These are phyloP conservation scores for Marasmius sp. DNA, from an alignment of 1,284 basidiomycete species.

Conservation along the genomic window DNA sequence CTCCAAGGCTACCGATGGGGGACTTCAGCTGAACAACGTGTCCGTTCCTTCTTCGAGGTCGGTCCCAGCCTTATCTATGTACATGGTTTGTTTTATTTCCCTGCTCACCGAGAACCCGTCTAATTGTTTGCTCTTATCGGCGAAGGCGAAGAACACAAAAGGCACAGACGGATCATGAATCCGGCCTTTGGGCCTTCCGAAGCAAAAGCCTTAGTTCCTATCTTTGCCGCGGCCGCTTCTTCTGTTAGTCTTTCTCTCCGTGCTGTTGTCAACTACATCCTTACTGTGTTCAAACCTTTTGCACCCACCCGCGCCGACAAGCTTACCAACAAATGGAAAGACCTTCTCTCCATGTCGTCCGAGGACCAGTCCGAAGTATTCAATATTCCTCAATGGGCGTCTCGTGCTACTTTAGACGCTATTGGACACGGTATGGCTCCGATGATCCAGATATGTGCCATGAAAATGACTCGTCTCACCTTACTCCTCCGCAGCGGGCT, in stretches of 20 bases:
- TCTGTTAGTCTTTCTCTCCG: neutral
- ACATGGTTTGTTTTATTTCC: neutral
- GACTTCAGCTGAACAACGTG: neutral
- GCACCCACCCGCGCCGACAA: neutral
- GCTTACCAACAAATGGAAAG: slow-evolving; percentile 9
- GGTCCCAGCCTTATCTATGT: neutral
- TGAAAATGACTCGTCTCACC: too few relatives aligned
- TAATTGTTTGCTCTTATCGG: neutral
- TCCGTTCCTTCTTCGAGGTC: neutral
- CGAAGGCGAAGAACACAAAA: slow-evolving; percentile 16
- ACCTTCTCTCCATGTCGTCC: slow-evolving; percentile 7
- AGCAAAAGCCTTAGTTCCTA: slow-evolving; percentile 13
- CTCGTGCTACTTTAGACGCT: slow-evolving; percentile 43
- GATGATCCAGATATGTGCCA: too few relatives aligned
- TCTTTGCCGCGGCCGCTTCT: slow-evolving; percentile 7
- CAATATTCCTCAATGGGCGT: slow-evolving; percentile 39
- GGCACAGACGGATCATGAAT: slow-evolving; percentile 18
- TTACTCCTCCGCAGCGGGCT: slow-evolving; percentile 31
- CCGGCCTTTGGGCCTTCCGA: slow-evolving; percentile 18
- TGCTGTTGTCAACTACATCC: too few relatives aligned
- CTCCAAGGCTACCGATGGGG: slow-evolving; percentile 14
- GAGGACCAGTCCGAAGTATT: slow-evolving; percentile 32
- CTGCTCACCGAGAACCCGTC: too few relatives aligned
- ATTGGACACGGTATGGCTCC: slow-evolving; percentile 38
- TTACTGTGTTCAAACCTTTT: too few relatives aligned